Conservation (phyloP, 2,329 filamentous ascomycete species). For the Fusarium tricinctum region DNA sequence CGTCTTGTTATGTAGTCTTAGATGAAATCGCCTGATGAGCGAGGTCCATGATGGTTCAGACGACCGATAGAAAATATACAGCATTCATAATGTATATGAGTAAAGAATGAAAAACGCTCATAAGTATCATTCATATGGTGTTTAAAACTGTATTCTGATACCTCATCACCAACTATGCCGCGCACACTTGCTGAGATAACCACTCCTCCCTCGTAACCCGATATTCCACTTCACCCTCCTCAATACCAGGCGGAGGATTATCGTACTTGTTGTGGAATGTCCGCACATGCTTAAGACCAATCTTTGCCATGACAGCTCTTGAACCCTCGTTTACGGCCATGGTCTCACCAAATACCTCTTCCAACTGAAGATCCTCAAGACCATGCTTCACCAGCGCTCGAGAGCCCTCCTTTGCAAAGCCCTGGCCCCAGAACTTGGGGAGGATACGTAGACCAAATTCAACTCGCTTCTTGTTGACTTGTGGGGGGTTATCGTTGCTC, state of each 20-base stretch:
- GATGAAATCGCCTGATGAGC: slow-evolving; percentile 3
- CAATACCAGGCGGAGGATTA: slow-evolving; percentile 44
- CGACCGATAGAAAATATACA: not conserved
- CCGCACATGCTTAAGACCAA: slow-evolving; percentile 40
- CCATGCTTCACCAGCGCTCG: slow-evolving; percentile 49
- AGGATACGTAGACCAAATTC: slow-evolving; percentile 50
- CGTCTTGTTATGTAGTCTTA: not conserved
- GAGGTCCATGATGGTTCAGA: not conserved
- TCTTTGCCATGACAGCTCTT: slow-evolving; percentile 40
- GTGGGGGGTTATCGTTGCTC: slow-evolving; percentile 27
- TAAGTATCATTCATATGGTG: not conserved
- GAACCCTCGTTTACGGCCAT: slow-evolving; percentile 52
- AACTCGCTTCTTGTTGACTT: slow-evolving; percentile 31
- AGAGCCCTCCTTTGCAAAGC: slow-evolving; percentile 52
- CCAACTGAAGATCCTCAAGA: slow-evolving; percentile 47
- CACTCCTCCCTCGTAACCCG: slow-evolving; percentile 43
- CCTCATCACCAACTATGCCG: slow-evolving; percentile 7
- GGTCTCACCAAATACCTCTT: slow-evolving; percentile 48
- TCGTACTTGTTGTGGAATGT: slow-evolving; percentile 48
- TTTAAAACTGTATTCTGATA: not conserved
- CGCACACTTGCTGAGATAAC: slow-evolving; percentile 23
- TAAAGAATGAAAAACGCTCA: not conserved
- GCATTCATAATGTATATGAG: too few species aligned
- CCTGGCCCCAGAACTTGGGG: slow-evolving; percentile 51
- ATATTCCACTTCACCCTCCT: slow-evolving; percentile 50